These are phyloP conservation scores for Apiospora sp. DNA, from an alignment of 2,329 filamentous ascomycete species.

Conservation along the genomic window DNA sequence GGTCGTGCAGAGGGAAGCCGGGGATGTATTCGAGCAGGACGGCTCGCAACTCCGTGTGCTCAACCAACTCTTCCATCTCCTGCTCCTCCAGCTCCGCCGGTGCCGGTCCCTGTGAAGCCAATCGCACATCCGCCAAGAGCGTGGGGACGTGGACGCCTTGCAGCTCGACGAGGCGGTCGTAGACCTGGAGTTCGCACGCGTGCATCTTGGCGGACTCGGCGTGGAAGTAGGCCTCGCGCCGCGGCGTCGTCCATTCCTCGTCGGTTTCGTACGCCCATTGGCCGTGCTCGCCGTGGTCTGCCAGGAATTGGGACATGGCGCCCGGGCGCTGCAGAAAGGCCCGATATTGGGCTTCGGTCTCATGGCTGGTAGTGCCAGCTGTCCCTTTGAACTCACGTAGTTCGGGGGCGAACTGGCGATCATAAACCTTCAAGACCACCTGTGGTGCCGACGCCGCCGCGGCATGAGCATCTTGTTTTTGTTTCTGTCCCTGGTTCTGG, in stretches of 20 bases:
- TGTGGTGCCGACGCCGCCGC: neutral
- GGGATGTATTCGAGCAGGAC: neutral
- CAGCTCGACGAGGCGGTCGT: neutral
- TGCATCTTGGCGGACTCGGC: neutral
- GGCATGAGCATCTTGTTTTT: accelerated
- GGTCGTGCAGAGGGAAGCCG: neutral
- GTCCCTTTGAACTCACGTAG: neutral
- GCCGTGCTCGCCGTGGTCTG: neutral
- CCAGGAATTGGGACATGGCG: neutral
- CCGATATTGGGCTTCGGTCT: neutral
- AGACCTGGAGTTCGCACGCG: neutral
- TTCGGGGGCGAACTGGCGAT: neutral
- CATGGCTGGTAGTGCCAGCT: neutral
- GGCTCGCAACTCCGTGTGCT: neutral
- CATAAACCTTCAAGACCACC: neutral
- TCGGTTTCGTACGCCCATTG: neutral
- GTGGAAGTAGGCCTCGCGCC: neutral
- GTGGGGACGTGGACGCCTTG: neutral
- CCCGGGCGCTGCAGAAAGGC: constrained; percentile 8
- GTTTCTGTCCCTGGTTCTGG: neutral
- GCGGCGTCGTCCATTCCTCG: too few relatives aligned
- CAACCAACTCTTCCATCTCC: neutral
- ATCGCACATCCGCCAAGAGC: neutral
- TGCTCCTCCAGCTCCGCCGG: neutral
- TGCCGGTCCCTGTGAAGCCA: neutral